Conservation (phyloP, 164 flowering plant species). For the Nymphaea colorata region DNA sequence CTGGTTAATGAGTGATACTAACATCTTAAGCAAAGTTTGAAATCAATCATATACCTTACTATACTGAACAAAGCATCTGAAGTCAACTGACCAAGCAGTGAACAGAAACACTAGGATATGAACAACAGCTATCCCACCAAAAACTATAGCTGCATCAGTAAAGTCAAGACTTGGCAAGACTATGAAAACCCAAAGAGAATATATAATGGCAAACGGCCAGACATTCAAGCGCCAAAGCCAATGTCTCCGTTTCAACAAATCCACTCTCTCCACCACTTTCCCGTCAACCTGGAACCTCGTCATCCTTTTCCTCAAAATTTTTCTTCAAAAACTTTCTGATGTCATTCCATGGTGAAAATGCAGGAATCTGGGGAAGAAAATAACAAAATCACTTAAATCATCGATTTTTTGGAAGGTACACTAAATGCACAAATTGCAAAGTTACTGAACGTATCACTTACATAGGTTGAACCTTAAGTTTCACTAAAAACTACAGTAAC, state of each 20-base stretch:
- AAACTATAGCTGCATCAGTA: constrained; percentile 51
- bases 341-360: too few relatives aligned
- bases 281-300: constrained; percentile 62
- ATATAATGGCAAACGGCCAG: constrained; percentile 70
- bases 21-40: too few relatives aligned
- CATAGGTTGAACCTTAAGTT: too few relatives aligned
- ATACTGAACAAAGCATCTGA: constrained; percentile 65
- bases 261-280: constrained; percentile 72
- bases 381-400: too few relatives aligned
- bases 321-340: background rate
- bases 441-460: too few relatives aligned
- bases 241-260: constrained; percentile 54
- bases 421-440: too few relatives aligned
- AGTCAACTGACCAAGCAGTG: constrained; percentile 93
- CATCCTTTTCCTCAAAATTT: constrained; percentile 18
- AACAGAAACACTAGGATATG: constrained; percentile 71
- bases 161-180: constrained; percentile 63
- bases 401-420: too few relatives aligned
- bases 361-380: too few relatives aligned
- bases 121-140: constrained; percentile 41
- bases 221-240: constrained; percentile 74
- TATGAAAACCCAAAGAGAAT: constrained; percentile 34
- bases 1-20: background rate
- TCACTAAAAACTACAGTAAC: too few relatives aligned
- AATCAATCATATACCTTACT: constrained; percentile 37